Evolutionary conservation across 257 asterid genomes (phyloP).

Genomic region (Solanum gandarillasii): DNA sequence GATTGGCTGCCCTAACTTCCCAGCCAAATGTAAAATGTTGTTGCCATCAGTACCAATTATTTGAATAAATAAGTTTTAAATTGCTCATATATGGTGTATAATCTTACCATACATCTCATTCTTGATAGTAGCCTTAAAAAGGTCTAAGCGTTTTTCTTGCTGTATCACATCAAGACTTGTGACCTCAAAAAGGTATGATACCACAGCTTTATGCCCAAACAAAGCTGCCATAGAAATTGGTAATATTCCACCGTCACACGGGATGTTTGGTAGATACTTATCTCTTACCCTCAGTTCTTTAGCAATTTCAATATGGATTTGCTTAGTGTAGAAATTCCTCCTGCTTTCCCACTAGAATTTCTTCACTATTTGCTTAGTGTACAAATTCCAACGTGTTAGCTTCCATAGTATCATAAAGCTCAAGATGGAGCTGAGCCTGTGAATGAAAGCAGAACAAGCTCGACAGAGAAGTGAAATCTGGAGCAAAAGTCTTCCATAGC

Average conservation of each 20-base stretch:
- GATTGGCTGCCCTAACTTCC: too few species aligned
- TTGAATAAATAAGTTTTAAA: too few species aligned
- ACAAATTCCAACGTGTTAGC: neutral
- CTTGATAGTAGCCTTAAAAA: neutral
- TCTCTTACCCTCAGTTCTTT: neutral
- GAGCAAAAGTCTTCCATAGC: too few species aligned
- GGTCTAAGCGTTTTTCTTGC: neutral
- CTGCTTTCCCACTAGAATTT: too few species aligned
- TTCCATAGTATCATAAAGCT: neutral
- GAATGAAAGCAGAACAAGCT: neutral
- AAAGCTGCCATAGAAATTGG: slow-evolving; percentile 11
- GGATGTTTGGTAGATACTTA: neutral
- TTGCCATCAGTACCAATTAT: too few species aligned
- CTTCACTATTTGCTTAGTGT: too few species aligned
- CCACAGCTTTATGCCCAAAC: neutral
- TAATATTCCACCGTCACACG: neutral
- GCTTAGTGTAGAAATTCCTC: neutral
- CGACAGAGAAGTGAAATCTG: neutral
- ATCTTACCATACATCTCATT: neutral
- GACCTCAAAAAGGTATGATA: neutral
- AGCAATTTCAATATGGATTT: neutral
- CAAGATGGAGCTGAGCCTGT: neutral
- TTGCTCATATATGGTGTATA: too few species aligned
- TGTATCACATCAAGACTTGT: neutral
- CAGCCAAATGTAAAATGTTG: too few species aligned